A percentile compares a stretch with the other conserved stretches of the same genome.
phyloP scores from a whole-genome alignment of 2,329 filamentous ascomycete genomes.

The Colletotrichum sp. region DNA sequence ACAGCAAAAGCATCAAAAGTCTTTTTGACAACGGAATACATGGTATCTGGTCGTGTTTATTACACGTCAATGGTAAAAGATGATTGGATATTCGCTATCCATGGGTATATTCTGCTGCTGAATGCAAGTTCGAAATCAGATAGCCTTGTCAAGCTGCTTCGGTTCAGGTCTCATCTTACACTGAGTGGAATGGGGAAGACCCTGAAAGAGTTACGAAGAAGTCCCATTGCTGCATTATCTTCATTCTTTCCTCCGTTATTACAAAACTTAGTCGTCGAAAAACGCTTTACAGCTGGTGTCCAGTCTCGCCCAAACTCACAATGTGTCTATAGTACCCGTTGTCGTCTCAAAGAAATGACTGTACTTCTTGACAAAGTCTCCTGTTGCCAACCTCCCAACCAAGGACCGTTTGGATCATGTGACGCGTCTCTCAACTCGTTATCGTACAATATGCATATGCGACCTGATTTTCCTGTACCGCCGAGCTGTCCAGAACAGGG shows the following conservation, averaged over 20 bases:
- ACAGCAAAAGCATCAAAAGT: not conserved
- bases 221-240: not conserved
- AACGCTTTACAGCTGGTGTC: accelerated
- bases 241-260: not conserved
- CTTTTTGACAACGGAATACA: not conserved
- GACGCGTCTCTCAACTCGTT: not conserved
- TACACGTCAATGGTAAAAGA: not conserved
- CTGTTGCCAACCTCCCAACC: not conserved
- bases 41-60: not conserved
- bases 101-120: not conserved
- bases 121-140: not conserved
- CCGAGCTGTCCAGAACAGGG: not conserved
- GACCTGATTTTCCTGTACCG: not conserved
- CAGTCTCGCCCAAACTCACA: not conserved
- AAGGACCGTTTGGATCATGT: not conserved
- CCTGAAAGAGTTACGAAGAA: not conserved
- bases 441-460: not conserved
- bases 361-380: not conserved
- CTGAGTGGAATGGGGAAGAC: not conserved
- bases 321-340: not conserved
- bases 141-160: not conserved
- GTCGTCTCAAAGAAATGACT: not conserved
- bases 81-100: not conserved
- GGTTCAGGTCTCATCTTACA: not conserved
- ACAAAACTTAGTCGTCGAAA: not conserved